phyloP scores from a whole-genome alignment of 2,329 filamentous ascomycete species.

The Drechmeria coniospora region DNA sequence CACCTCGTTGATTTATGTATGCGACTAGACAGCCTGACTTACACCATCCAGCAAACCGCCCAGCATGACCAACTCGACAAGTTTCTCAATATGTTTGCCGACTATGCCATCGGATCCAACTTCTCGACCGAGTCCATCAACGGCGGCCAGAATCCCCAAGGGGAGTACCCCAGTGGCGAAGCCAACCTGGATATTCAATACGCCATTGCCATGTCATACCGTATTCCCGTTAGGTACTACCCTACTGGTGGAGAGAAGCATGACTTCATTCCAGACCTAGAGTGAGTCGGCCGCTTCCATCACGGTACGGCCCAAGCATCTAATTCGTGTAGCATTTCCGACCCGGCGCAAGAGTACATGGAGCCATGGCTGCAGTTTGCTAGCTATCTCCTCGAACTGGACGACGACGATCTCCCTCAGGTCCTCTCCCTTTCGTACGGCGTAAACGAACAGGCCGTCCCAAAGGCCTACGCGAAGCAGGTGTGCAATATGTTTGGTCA shows the following conservation, averaged over 20 bases:
- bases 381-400: constrained; percentile 39
- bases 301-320: no score
- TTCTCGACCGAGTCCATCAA: constrained; percentile 44
- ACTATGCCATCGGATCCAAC: constrained; percentile 32
- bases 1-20: no score
- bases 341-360: constrained; percentile 26
- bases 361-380: constrained; percentile 54
- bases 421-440: constrained; percentile 58
- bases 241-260: constrained; percentile 16
- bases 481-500: constrained; percentile 44
- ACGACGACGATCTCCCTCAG: constrained; percentile 39
- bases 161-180: constrained; percentile 16
- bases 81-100: constrained; percentile 39
- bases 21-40: constrained; percentile 1
- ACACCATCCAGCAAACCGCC: constrained; percentile 26
- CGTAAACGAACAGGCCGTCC: constrained; percentile 50
- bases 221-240: constrained; percentile 18
- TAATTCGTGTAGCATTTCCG: constrained; percentile 9
- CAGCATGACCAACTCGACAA: constrained; percentile 36
- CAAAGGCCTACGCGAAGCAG: constrained; percentile 36
- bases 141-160: constrained; percentile 35
- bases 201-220: constrained; percentile 17
- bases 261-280: constrained; percentile 17
- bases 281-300: no score
- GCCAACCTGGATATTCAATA: constrained; percentile 23